Conservation (phyloP, 23 red algal genomes). For the Gracilaria domingensis region DNA sequence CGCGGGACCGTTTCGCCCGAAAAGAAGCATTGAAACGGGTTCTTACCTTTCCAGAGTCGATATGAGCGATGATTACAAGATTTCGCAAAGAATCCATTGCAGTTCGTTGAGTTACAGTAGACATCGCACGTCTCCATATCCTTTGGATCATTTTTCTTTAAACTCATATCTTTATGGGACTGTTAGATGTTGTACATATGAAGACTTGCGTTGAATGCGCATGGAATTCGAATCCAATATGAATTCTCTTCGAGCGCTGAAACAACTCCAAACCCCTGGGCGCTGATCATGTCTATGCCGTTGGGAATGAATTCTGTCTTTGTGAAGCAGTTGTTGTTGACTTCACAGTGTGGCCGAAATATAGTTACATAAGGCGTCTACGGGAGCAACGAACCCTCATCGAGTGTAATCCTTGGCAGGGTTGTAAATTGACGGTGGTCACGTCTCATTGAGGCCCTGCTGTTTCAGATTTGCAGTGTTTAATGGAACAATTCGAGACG, state of each 20-base stretch:
- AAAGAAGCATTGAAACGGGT: not conserved
- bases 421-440: too few species aligned
- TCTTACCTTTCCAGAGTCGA: constrained; percentile 88
- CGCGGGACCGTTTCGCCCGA: not conserved
- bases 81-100: constrained; percentile 62
- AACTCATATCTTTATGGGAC: not conserved
- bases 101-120: not conserved
- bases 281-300: not conserved
- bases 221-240: not conserved
- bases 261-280: too few species aligned
- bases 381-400: too few species aligned
- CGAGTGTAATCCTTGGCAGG: too few species aligned
- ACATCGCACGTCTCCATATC: constrained; percentile 19
- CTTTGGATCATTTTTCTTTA: not conserved
- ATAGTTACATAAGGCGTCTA: too few species aligned
- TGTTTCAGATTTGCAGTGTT: constrained; percentile 9
- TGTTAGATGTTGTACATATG: not conserved
- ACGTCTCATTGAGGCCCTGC: too few species aligned
- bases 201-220: not conserved
- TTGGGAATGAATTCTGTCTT: not conserved
- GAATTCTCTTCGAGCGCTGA: too few species aligned
- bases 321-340: too few species aligned
- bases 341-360: not conserved
- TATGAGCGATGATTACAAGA: constrained; percentile 91
- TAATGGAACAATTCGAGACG: not conserved